Conservation (phyloP, 768 basidiomycete species). For the Porpolomopsis calyptriformis region DNA sequence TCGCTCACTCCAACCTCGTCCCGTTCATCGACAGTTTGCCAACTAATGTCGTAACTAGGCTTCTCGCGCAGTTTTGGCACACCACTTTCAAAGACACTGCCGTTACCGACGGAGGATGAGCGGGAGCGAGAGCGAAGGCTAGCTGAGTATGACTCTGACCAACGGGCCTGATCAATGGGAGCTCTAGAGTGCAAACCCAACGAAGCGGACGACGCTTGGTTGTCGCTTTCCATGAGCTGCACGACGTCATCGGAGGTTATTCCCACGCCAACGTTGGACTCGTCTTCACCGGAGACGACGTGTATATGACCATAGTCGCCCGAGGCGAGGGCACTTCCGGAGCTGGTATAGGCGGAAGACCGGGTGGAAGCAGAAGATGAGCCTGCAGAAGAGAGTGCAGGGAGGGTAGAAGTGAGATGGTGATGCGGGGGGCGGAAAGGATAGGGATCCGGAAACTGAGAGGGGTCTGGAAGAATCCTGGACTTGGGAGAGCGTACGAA, state of each 20-base stretch:
- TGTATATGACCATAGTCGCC: conserved; percentile 57
- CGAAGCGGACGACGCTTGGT: conserved; percentile 32
- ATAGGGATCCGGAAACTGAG: conserved; percentile 64
- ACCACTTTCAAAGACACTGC: conserved; percentile 31
- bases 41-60: conserved; percentile 67
- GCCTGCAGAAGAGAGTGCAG: conserved; percentile 58
- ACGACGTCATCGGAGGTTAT: conserved; percentile 59
- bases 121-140: conserved; percentile 60
- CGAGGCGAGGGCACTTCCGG: conserved; percentile 49
- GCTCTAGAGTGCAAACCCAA: conserved; percentile 34
- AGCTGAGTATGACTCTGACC: conserved; percentile 63
- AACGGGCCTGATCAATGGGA: conserved; percentile 53
- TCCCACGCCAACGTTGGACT: conserved; percentile 39
- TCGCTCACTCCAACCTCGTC: conserved; percentile 55
- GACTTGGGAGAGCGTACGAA: conserved; percentile 37
- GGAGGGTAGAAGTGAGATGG: conserved; percentile 34
- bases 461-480: conserved; percentile 43
- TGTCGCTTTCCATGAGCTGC: conserved; percentile 48
- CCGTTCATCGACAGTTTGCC: conserved; percentile 64
- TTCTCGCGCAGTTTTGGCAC: conserved; percentile 45
- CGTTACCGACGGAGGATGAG: conserved; percentile 54
- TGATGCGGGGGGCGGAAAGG: conserved; percentile 46
- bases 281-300: conserved; percentile 56
- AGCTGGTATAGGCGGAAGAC: conserved; percentile 69
- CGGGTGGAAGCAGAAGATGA: conserved; percentile 64